These are phyloP conservation scores for Xylaria venustula DNA, from an alignment of 495 filamentous ascomycete species.

Conservation along the genomic window DNA sequence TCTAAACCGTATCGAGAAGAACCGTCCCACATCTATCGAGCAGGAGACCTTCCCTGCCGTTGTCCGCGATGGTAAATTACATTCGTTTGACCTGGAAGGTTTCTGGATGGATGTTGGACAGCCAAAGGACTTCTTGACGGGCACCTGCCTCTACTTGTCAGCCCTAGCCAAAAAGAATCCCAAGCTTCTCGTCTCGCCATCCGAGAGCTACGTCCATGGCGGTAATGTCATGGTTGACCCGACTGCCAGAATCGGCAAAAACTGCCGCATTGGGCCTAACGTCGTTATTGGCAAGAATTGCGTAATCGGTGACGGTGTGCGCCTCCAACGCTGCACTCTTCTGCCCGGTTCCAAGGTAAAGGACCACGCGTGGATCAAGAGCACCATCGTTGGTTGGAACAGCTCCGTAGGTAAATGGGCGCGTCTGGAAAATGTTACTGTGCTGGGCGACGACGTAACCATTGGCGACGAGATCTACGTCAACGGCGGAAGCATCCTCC, in stretches of 20 bases:
- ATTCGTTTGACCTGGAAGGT: slow-evolving; percentile 97
- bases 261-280: slow-evolving; percentile 97
- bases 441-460: slow-evolving; percentile 97
- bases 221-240: slow-evolving; percentile 97
- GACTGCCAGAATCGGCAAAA: slow-evolving; percentile 93
- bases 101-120: slow-evolving; percentile 99
- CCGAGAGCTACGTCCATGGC: slow-evolving; percentile 82
- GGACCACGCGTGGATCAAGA: slow-evolving; percentile 99
- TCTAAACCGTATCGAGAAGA: slow-evolving; percentile 84
- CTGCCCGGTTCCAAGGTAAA: slow-evolving; percentile 90
- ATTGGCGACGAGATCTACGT: slow-evolving; percentile 99
- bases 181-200: slow-evolving; percentile 74
- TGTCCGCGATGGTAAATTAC: slow-evolving; percentile 83
- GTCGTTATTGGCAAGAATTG: slow-evolving; percentile 96
- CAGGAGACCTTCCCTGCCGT: slow-evolving; percentile 99
- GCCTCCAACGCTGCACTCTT: slow-evolving; percentile 90
- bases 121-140: slow-evolving; percentile 96
- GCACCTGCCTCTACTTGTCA: slow-evolving; percentile 94
- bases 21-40: slow-evolving; percentile 96
- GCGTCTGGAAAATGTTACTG: slow-evolving; percentile 93
- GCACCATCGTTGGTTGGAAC: slow-evolving; percentile 99
- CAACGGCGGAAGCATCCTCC: slow-evolving; percentile 93
- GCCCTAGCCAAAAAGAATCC: slow-evolving; percentile 90
- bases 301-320: slow-evolving; percentile 90
- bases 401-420: slow-evolving; percentile 95